Conservation (phyloP, 2,329 filamentous ascomycete genomes). For the Fusarium irregulare region DNA sequence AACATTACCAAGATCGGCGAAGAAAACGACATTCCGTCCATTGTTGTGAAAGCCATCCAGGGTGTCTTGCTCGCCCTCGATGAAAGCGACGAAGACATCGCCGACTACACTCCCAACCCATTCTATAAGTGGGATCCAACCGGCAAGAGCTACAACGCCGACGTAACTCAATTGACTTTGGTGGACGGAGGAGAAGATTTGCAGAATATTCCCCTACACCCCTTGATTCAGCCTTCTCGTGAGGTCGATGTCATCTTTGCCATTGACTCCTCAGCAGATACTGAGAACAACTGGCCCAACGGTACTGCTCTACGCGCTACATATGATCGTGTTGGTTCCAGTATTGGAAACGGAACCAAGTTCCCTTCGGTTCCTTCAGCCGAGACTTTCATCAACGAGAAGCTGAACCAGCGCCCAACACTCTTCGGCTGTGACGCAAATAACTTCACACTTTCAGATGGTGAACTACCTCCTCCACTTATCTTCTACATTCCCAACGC, state of each 20-base stretch:
- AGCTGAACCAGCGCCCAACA: conserved; percentile 69
- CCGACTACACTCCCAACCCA: conserved; percentile 74
- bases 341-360: conserved; percentile 62
- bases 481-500: conserved; percentile 85
- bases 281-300: conserved; percentile 67
- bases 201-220: conserved; percentile 84
- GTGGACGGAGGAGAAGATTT: conserved; percentile 85
- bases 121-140: conserved; percentile 61
- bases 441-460: conserved; percentile 52
- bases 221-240: conserved; percentile 61
- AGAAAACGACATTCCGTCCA: conserved; percentile 60
- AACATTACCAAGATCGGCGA: conserved; percentile 57
- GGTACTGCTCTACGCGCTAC: conserved; percentile 68
- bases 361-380: conserved; percentile 70
- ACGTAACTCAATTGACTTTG: conserved; percentile 70
- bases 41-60: conserved; percentile 58
- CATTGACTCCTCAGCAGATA: conserved; percentile 73
- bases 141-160: conserved; percentile 55
- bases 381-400: conserved; percentile 66
- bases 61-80: conserved; percentile 66
- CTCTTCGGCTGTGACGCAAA: conserved; percentile 73
- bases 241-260: conserved; percentile 72
- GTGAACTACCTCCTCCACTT: conserved; percentile 67
- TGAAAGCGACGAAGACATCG: conserved; percentile 76
- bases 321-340: conserved; percentile 62